These are phyloP conservation scores for Leucoagaricus sp. DNA, from an alignment of 1,284 basidiomycete species.

Conservation along the genomic window DNA sequence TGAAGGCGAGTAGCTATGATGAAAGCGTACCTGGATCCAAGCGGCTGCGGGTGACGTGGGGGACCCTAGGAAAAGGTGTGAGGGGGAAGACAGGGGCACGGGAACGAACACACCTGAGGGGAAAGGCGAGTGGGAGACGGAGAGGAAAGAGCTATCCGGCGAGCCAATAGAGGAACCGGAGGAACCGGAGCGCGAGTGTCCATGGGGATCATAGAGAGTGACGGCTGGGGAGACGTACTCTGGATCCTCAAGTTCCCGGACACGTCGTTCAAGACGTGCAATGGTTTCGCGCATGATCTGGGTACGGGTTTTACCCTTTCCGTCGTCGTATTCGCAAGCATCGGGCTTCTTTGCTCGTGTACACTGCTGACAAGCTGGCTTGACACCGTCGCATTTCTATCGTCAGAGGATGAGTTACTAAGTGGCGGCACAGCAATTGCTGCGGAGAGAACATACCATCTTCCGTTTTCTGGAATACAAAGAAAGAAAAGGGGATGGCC, in stretches of 20 bases:
- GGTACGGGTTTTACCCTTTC: constrained; percentile 65
- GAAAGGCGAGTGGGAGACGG: constrained; percentile 63
- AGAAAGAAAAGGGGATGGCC: constrained; percentile 10
- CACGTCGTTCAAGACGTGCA: constrained; percentile 53
- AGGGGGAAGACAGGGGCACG: constrained; percentile 18
- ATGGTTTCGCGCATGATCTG: constrained; percentile 62
- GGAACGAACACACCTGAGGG: constrained; percentile 45
- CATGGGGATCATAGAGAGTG: constrained; percentile 53
- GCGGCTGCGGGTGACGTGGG: constrained; percentile 38
- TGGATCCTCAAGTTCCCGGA: constrained; percentile 61
- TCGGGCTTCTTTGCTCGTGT: constrained; percentile 60
- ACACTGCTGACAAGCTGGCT: constrained; percentile 64
- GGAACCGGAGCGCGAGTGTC: constrained; percentile 54
- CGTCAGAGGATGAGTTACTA: constrained; percentile 17
- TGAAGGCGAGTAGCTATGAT: not conserved
- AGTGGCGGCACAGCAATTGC: constrained; percentile 2
- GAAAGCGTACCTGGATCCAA: constrained; percentile 27
- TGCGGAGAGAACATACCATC: constrained; percentile 52
- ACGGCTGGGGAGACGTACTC: constrained; percentile 55
- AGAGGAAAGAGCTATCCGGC: constrained; percentile 56
- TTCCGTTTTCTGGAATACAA: constrained; percentile 62
- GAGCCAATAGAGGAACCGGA: constrained; percentile 65
- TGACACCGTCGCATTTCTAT: constrained; percentile 59
- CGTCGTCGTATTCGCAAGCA: constrained; percentile 62
- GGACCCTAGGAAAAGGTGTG: constrained; percentile 26